Evolutionary conservation across 129 eudicot genomes (phyloP), one percentile per base, ranked within the genome.

Genomic region (Chrysanthemum lavandulifolium): DNA sequence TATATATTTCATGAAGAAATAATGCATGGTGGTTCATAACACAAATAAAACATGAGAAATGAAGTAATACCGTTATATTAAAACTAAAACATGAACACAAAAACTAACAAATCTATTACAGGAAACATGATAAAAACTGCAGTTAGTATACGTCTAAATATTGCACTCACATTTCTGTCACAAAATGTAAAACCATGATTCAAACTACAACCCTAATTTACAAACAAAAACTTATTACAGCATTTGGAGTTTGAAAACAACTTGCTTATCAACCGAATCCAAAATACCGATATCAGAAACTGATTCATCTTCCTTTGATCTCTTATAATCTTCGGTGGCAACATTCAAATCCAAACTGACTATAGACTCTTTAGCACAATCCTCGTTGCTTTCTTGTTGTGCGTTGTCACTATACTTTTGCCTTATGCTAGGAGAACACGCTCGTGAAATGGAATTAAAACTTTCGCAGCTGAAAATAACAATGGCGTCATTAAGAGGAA

Each of bases 191-290:
- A 64, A 40, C 12, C 69, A 15, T 71, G 67, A 62, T 71, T 53
- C 73, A 73, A 62, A 68, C 80, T 76, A 73, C 86, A 78, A 73
- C 77, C 82, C 59, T 75, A 82, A 78, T 78, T 63, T 82, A 75
- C 76, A 78, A 75, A 23, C 57, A 52, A 43, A 69, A 74, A 60
- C 73, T 6, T 21, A 79, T 82, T 74, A 87, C 91, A 88, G 65
- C 65, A 82, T 82, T 14, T 87, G 90, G 74, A 86, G 71, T 72
- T 82, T 84, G 80, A 91, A 91, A 21, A 88, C 56, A 40, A 91
- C 76, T 81, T 86, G 88, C 82, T 77, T 86, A 69, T 91, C 97
- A 61, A 91, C 97, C 50, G 57, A 80, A 60, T 79, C 87, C 76
- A 86, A 62, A 51, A 91, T 79, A 61, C 90, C 86, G 75, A 53